Conservation (phyloP, 805 yeast species). For the Ogataea saltuana region DNA sequence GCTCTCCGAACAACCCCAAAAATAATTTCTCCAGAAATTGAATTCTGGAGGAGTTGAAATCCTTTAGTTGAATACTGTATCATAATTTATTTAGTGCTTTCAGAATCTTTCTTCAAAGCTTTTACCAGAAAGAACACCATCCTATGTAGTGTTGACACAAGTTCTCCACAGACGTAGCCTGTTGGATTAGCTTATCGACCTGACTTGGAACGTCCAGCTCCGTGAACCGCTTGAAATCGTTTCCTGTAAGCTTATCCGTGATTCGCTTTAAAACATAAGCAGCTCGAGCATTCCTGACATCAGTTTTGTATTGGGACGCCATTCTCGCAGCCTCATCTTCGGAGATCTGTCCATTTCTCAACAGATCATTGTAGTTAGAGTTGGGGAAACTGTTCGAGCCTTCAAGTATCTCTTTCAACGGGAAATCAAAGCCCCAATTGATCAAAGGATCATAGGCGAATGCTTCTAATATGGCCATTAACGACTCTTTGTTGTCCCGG, state of each 20-base stretch:
- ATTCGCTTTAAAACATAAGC: constrained; percentile 86
- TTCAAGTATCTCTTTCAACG: constrained; percentile 73
- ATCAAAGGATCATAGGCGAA: constrained; percentile 98
- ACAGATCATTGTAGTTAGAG: constrained; percentile 65
- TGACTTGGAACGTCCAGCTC: constrained; percentile 84
- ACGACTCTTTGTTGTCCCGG: constrained; percentile 90
- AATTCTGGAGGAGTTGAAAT: too few relatives aligned
- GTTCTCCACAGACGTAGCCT: constrained; percentile 95
- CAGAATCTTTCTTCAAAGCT: too few relatives aligned
- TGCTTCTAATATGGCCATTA: constrained; percentile 97
- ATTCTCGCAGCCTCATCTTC: constrained; percentile 73
- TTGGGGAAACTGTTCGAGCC: constrained; percentile 71
- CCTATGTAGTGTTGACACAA: constrained; percentile 96
- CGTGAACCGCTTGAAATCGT: constrained; percentile 74
- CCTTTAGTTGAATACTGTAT: neutral
- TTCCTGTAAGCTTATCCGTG: constrained; percentile 89
- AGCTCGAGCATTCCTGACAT: constrained; percentile 85
- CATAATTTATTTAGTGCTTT: neutral
- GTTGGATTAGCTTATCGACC: constrained; percentile 90
- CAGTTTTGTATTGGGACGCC: constrained; percentile 69
- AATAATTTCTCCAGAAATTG: too few relatives aligned
- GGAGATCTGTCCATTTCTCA: constrained; percentile 72
- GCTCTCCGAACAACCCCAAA: neutral
- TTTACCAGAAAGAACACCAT: constrained; percentile 97
- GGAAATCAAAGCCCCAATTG: constrained; percentile 97